These are phyloP conservation scores for Aspergillus intermedius DNA, from an alignment of 2,329 filamentous ascomycete genomes.

Conservation along the genomic window DNA sequence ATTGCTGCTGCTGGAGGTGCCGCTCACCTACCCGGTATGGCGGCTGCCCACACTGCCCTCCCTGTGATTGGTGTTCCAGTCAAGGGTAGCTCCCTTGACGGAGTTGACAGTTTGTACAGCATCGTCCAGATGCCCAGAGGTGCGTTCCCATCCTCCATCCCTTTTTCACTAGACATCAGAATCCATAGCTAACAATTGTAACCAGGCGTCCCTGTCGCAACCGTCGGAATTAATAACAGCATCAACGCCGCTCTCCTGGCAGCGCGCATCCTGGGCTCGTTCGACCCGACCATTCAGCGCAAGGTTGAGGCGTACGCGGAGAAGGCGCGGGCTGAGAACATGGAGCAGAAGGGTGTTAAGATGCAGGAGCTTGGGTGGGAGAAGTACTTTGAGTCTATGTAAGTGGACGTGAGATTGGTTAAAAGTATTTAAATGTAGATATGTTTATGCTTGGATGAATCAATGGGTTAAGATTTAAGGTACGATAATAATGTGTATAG, in stretches of 20 bases:
- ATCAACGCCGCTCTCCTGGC: conserved; percentile 71
- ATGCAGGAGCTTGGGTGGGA: conserved; percentile 39
- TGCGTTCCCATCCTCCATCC: conserved; percentile 27
- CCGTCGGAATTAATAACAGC: conserved; percentile 73
- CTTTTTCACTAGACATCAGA: not conserved
- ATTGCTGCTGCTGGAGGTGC: conserved; percentile 72
- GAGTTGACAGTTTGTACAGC: conserved; percentile 62
- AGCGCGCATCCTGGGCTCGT: conserved; percentile 58
- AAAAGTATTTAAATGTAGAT: not conserved
- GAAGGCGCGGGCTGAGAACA: conserved; percentile 35
- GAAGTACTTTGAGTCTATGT: conserved; percentile 41
- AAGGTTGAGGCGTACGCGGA: conserved; percentile 40
- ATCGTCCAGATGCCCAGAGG: conserved; percentile 70
- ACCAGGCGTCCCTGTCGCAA: conserved; percentile 63
- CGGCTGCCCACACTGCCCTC: conserved; percentile 62
- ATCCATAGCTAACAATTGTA: conserved; percentile 9
- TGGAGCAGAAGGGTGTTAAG: conserved; percentile 38
- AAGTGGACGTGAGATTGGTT: conserved; percentile 4
- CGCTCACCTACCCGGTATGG: conserved; percentile 68
- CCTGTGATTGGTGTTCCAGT: conserved; percentile 75
- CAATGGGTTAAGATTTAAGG: too few relatives aligned
- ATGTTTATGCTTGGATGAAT: not conserved
- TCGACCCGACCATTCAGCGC: conserved; percentile 34
- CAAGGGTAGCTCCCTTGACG: conserved; percentile 65
- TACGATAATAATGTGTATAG: not conserved